Conservation (phyloP, 306 rosid species). For the Parietaria judaica region DNA sequence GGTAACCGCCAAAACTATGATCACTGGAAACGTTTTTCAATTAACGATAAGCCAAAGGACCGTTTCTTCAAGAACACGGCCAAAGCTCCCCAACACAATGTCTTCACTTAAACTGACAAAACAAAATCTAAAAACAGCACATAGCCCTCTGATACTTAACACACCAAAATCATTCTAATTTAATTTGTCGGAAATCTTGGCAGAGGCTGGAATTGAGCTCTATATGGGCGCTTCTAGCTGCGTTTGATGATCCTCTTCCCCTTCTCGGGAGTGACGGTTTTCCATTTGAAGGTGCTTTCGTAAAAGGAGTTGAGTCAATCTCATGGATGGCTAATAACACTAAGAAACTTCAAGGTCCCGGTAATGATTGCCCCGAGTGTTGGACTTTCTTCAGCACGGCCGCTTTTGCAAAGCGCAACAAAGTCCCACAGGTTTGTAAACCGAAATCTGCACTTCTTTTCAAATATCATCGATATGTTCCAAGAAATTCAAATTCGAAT, state of each 20-base stretch:
- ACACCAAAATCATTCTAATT: no score
- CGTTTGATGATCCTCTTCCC: conserved; percentile 86
- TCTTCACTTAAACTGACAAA: no score
- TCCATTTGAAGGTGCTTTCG: conserved; percentile 94
- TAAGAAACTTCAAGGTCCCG: conserved; percentile 45
- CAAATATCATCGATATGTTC: neutral
- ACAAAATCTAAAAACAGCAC: no score
- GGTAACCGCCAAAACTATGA: no score
- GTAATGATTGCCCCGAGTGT: conserved; percentile 57
- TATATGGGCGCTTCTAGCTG: conserved; percentile 94
- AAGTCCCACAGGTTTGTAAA: conserved; percentile 81
- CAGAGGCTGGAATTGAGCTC: conserved; percentile 90
- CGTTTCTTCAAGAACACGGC: no score
- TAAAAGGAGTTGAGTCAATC: conserved; percentile 71
- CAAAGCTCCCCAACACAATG: no score
- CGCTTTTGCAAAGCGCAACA: conserved; percentile 70
- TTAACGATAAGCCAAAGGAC: no score
- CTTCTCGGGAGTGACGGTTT: conserved; percentile 28
- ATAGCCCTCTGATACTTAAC: no score
- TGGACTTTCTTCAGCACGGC: conserved; percentile 93
- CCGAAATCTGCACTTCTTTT: neutral
- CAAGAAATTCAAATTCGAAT: neutral
- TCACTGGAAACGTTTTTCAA: no score
- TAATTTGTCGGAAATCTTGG: conserved; percentile 7
- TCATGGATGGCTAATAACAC: conserved; percentile 96